These are phyloP conservation scores for Blastomyces parvus DNA, from an alignment of 2,329 filamentous ascomycete genomes.

Conservation along the genomic window DNA sequence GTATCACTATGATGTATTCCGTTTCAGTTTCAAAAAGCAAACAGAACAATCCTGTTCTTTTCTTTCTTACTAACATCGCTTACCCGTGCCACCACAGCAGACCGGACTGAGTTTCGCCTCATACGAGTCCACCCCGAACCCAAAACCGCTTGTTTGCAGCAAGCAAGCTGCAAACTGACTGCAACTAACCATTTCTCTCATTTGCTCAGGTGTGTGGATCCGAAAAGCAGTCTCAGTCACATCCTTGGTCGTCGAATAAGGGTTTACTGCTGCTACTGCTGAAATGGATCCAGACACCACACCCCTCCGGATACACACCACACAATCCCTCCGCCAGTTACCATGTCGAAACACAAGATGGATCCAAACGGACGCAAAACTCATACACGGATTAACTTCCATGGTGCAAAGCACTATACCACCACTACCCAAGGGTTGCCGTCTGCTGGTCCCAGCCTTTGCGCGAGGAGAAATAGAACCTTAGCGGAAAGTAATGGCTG, in stretches of 20 bases:
- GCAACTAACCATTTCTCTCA: not conserved
- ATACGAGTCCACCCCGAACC: not conserved
- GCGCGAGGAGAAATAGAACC: not conserved
- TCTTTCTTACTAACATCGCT: not conserved
- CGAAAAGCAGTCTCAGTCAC: not conserved
- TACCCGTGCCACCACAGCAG: not conserved
- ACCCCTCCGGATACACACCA: too few relatives aligned
- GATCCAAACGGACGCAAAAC: not conserved
- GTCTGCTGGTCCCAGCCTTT: too few relatives aligned
- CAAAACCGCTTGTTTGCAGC: not conserved
- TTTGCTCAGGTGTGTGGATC: not conserved
- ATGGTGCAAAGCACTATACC: not conserved
- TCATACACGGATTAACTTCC: slow-evolving; percentile 3
- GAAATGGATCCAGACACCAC: too few relatives aligned
- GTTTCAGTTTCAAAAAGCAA: not conserved
- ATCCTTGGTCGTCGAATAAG: not conserved
- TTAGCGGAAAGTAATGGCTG: not conserved
- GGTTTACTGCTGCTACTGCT: too few relatives aligned
- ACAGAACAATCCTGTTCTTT: not conserved
- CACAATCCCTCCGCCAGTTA: not conserved
- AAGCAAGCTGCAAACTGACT: not conserved
- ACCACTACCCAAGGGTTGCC: too few relatives aligned
- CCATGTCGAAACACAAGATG: not conserved
- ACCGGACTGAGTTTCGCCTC: too few relatives aligned
- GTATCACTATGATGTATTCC: slow-evolving; percentile 6